These are phyloP conservation scores for Bolboschoenus planiculmis DNA, from an alignment of 176 grass and related monocot species.

Conservation along the genomic window DNA sequence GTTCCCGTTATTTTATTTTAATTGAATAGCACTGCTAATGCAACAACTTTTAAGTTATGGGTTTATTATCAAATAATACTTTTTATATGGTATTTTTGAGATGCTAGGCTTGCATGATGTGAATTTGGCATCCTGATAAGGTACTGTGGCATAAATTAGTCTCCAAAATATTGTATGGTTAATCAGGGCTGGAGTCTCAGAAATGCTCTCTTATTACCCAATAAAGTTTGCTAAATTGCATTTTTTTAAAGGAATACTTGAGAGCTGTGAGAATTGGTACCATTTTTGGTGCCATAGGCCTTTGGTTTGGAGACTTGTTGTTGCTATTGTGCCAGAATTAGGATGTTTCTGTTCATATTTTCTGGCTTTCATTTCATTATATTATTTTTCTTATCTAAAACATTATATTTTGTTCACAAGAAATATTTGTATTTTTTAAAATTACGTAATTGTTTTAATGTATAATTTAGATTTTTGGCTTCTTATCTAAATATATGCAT, in stretches of 20 bases:
- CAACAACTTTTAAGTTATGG: not conserved
- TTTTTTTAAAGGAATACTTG: conserved; percentile 26
- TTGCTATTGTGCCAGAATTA: not conserved
- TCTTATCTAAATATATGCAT: not conserved
- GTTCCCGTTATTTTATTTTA: not conserved
- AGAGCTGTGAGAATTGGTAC: conserved; percentile 34
- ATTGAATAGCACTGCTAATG: not conserved
- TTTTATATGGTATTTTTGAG: not conserved
- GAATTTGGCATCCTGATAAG: not conserved
- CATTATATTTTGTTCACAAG: not conserved
- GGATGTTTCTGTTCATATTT: not conserved
- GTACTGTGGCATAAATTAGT: conserved; percentile 17
- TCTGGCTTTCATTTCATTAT: not conserved
- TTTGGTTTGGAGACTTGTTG: conserved; percentile 24
- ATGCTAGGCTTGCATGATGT: not conserved
- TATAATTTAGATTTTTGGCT: not conserved
- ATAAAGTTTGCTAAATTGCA: not conserved
- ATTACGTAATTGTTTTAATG: not conserved
- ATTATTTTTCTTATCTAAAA: not conserved
- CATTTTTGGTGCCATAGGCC: conserved; percentile 24
- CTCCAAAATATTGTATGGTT: conserved; percentile 9
- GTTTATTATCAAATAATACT: not conserved
- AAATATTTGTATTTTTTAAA: not conserved
- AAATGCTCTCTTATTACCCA: conserved; percentile 25
- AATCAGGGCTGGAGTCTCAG: conserved; percentile 37